Base-by-base conservation (phyloP, 177 flowering plant genomes). In the Vitis hybrid region DNA sequence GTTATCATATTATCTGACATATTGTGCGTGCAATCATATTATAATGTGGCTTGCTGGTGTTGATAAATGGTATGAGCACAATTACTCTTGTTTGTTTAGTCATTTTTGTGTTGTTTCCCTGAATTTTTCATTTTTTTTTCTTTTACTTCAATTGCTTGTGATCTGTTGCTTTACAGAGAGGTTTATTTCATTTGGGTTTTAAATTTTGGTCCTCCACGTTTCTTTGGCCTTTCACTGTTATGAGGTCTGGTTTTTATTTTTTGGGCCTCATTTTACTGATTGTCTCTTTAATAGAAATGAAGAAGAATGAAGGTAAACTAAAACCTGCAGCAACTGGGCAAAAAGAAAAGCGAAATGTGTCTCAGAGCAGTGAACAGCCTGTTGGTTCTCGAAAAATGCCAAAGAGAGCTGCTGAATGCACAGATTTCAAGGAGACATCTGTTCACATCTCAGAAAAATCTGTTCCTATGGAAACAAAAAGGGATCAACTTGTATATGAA, bases 321-420 rank as follows among this genome's bases (percentile, higher is more conserved):
- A 16, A 64, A 77, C 73, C 56, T 10, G 53, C 59, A 12, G 16
- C 51, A 60, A 56, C 5, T 4, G 70, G 29, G 14, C 22, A 51
- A 11, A 65, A 70, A 59, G 70, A 58, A 26, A 80, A 74, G 74
- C 73, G 83, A 58, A 74, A 19, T 72, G 64, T 10, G 66, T 57
- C 79, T 13, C 51, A 67, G 33, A 65, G 22, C 22, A 68, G 33
- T 62, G 80, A 26, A 58, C 78, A 78, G 14, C 48, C 65, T 57
- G 71, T 65, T 57, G 73, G 64, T 21, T 67, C 82, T 63, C 79
- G 85, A 2, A 93, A 83, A 80, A 79, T 71, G 87, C 95, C 92
- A 53, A 91, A 78, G 75, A 83, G 93, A 70, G 87, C 91, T 65
- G 93, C 97, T 72, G 90, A 97, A 1, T 83, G 90, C 73, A 59